phyloP scores from a whole-genome alignment of 2,329 filamentous ascomycete species.

The Trichothecium sympodiale region DNA sequence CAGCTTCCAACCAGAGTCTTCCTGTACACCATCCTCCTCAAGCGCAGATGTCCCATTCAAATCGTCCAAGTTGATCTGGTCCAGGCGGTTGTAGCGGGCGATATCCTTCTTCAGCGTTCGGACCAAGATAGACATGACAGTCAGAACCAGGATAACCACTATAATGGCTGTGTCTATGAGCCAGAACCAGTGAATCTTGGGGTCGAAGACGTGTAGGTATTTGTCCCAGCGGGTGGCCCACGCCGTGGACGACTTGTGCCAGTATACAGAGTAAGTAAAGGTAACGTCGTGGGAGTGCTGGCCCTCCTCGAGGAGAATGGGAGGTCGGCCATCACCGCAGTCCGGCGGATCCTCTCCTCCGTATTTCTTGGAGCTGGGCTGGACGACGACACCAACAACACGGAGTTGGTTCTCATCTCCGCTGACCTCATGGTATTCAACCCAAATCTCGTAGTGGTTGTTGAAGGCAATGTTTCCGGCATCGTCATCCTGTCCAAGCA shows the following conservation, averaged over 20 bases:
- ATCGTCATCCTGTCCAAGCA: constrained; percentile 50
- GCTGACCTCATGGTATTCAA: constrained; percentile 81
- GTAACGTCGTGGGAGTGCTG: constrained; percentile 48
- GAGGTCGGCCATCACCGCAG: constrained; percentile 47
- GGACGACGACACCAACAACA: constrained; percentile 84
- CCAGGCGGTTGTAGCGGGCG: constrained; percentile 87
- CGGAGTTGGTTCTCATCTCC: constrained; percentile 59
- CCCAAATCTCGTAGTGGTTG: constrained; percentile 90
- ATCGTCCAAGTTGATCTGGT: constrained; percentile 84
- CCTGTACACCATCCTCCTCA: constrained; percentile 90
- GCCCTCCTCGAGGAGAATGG: constrained; percentile 51
- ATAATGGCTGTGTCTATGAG: constrained; percentile 94
- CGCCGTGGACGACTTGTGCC: constrained; percentile 71
- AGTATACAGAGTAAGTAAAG: constrained; percentile 90
- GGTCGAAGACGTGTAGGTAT: constrained; percentile 93
- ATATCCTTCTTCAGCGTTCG: constrained; percentile 90
- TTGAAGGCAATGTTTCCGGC: constrained; percentile 56
- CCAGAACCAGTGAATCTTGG: constrained; percentile 98
- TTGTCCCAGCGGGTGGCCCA: constrained; percentile 99
- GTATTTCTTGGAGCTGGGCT: constrained; percentile 62
- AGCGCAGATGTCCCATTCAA: constrained; percentile 66
- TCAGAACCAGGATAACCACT: constrained; percentile 80
- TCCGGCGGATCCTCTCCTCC: constrained; percentile 37
- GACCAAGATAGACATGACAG: constrained; percentile 85
- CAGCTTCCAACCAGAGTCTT: constrained; percentile 97